Evolutionary conservation across 305 asterid genomes (phyloP).

Genomic region (Fraxinus albicans): DNA sequence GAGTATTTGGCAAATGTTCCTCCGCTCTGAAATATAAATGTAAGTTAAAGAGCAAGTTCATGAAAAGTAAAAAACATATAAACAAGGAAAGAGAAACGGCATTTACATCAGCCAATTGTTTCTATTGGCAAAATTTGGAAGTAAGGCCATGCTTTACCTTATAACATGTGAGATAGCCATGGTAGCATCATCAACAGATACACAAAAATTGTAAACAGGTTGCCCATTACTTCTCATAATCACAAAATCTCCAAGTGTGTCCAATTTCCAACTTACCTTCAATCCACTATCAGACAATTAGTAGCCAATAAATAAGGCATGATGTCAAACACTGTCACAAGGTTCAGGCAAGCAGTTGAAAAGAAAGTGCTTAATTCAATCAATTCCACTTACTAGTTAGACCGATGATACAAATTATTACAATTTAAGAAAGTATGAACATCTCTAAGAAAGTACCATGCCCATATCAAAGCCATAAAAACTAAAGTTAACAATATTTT

Average conservation of each 20-base stretch:
- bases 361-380: background rate
- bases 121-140: background rate
- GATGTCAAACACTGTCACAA: slow-evolving; percentile 17
- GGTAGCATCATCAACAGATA: slow-evolving; percentile 93
- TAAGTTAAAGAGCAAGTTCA: slow-evolving; percentile 16
- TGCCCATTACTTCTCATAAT: slow-evolving; percentile 99
- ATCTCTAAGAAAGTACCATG: background rate
- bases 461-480: background rate
- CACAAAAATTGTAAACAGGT: slow-evolving; percentile 97
- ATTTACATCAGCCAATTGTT: background rate
- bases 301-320: slow-evolving; percentile 19
- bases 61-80: slow-evolving; percentile 20
- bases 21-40: slow-evolving; percentile 70
- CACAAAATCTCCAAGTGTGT: slow-evolving; percentile 97
- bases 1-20: slow-evolving; percentile 96
- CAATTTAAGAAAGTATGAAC: background rate
- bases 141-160: slow-evolving; percentile 42
- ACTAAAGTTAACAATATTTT: background rate
- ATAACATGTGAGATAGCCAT: slow-evolving; percentile 98
- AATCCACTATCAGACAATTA: slow-evolving; percentile 58
- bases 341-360: slow-evolving; percentile 13
- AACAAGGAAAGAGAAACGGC: background rate
- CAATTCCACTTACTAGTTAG: background rate
- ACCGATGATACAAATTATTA: background rate
- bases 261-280: slow-evolving; percentile 87